Percentiles rank a stretch among this genome's conserved stretches.
phyloP scores from a whole-genome alignment of 768 basidiomycete genomes.

The Pleurotus tuoliensis region DNA sequence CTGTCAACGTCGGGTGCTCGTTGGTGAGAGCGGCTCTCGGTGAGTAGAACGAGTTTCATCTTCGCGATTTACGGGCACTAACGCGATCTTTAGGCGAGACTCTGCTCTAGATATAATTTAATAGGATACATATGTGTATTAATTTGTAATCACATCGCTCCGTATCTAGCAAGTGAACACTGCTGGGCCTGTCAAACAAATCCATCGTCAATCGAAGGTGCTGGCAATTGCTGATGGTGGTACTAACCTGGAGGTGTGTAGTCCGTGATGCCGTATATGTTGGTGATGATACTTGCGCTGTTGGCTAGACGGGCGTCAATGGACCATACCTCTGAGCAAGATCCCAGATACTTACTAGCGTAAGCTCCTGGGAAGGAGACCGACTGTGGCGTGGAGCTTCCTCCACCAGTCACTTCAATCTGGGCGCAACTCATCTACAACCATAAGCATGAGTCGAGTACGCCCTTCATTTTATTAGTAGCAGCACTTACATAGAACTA shows the following conservation, averaged over 20 bases:
- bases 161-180: slow-evolving; percentile 25
- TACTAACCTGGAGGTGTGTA: slow-evolving; percentile 14
- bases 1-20: slow-evolving; percentile 87
- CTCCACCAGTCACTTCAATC: slow-evolving; percentile 15
- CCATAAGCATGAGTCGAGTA: background rate
- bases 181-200: slow-evolving; percentile 20
- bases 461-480: background rate
- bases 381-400: slow-evolving; percentile 14
- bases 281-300: slow-evolving; percentile 29
- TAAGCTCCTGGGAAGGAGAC: slow-evolving; percentile 25
- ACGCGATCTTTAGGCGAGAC: slow-evolving; percentile 8
- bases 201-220: background rate
- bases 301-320: slow-evolving; percentile 13
- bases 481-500: slow-evolving; percentile 30
- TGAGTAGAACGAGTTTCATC: slow-evolving; percentile 29
- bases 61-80: background rate
- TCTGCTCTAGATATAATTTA: slow-evolving; percentile 3
- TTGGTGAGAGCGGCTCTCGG: slow-evolving; percentile 80
- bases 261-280: slow-evolving; percentile 21
- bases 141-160: background rate
- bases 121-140: background rate
- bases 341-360: slow-evolving; percentile 14
- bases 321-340: background rate
- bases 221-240: too few species aligned
- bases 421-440: slow-evolving; percentile 25